Conservation (phyloP, 1,139 yeast species). For the Yamadazyma taylorii region DNA sequence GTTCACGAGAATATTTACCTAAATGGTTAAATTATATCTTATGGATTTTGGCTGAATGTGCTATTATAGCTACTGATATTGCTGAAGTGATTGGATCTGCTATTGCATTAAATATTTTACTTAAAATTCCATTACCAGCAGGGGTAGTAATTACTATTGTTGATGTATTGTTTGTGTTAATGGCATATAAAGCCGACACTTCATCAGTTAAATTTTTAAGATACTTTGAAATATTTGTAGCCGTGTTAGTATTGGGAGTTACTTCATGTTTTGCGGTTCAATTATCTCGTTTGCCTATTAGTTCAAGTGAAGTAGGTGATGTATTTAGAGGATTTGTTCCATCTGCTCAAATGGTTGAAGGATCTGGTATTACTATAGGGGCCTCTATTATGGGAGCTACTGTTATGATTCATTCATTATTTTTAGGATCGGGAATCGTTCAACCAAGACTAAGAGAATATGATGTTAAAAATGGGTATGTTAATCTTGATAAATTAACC, state of each 20-base stretch:
- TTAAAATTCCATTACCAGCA: slow-evolving; percentile 71
- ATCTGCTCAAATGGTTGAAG: slow-evolving; percentile 58
- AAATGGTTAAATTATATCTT: slow-evolving; percentile 54
- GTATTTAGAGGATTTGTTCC: slow-evolving; percentile 75
- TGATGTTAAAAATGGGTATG: slow-evolving; percentile 49
- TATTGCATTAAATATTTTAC: slow-evolving; percentile 69
- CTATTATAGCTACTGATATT: slow-evolving; percentile 80
- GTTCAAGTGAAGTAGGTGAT: slow-evolving; percentile 38
- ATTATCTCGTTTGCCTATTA: slow-evolving; percentile 53
- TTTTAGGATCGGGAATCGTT: slow-evolving; percentile 73
- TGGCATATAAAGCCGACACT: slow-evolving; percentile 73
- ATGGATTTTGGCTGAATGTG: slow-evolving; percentile 74
- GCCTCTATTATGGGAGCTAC: slow-evolving; percentile 82
- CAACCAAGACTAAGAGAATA: slow-evolving; percentile 71
- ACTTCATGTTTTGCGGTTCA: slow-evolving; percentile 73
- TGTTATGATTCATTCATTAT: slow-evolving; percentile 79
- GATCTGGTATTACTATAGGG: slow-evolving; percentile 68
- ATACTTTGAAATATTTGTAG: slow-evolving; percentile 66
- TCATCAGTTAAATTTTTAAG: slow-evolving; percentile 63
- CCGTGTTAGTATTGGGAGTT: slow-evolving; percentile 64
- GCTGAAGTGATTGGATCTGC: slow-evolving; percentile 92
- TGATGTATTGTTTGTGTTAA: slow-evolving; percentile 70
- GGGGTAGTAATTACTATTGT: slow-evolving; percentile 72
- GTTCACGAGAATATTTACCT: slow-evolving; percentile 65
- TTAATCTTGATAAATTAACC: slow-evolving; percentile 63